These are phyloP conservation scores for Hypoxylon fuscum DNA, from an alignment of 495 filamentous ascomycete genomes.

Conservation along the genomic window DNA sequence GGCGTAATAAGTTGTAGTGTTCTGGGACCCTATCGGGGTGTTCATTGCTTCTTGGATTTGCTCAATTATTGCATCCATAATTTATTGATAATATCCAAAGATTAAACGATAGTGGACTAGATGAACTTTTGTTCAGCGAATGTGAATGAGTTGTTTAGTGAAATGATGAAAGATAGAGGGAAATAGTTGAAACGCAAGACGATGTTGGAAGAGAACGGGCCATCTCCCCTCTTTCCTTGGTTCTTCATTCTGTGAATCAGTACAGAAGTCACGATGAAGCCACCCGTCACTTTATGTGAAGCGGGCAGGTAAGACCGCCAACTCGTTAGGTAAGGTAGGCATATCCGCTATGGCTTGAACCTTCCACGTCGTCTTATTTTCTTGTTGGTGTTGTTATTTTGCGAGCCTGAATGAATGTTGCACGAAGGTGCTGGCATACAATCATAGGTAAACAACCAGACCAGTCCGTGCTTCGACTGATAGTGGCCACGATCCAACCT, in stretches of 20 bases:
- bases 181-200: too few species aligned
- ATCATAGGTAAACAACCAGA: too few species aligned
- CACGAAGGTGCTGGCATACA: background rate
- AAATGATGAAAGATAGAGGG: constrained; percentile 1
- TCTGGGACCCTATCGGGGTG: too few species aligned
- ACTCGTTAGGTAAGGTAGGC: constrained; percentile 14
- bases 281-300: background rate
- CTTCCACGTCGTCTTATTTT: background rate
- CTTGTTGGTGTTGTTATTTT: background rate
- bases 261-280: constrained; percentile 14
- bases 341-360: constrained; percentile 10
- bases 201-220: background rate
- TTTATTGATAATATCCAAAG: background rate
- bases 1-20: background rate
- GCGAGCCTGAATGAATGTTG: background rate
- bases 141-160: background rate
- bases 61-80: too few species aligned
- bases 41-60: too few species aligned
- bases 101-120: constrained; percentile 2
- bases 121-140: background rate
- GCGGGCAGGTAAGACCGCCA: constrained; percentile 9
- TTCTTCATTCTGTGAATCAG: constrained; percentile 10
- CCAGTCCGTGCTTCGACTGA: too few species aligned
- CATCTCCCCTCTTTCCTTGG: background rate
- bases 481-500: too few species aligned